Base-by-base conservation (phyloP, 2,329 filamentous ascomycete species). In the Thyridium curvatum region DNA sequence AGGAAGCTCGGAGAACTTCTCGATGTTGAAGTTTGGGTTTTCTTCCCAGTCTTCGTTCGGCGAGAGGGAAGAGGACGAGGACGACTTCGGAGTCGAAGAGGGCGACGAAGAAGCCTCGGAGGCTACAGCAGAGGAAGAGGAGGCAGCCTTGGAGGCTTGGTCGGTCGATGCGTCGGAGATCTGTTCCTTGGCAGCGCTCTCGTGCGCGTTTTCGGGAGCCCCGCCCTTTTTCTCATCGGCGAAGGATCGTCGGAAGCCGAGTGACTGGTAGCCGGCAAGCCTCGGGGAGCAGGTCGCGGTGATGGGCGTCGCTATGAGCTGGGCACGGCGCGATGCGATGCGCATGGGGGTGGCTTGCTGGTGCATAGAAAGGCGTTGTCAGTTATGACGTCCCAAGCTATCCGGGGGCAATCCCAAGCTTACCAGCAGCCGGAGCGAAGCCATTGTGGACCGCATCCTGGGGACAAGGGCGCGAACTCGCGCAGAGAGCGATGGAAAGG, bases 1-100 rank as follows among this genome's bases (percentile, higher is more conserved):
- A 3, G 86, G 86, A 16, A 93, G 71, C 54, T 91, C 74, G 21
- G 81, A 79, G 65, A 91, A 91, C 45, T 79, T 75, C 35, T 78
- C 78, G 51, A 90, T 85, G 45, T 79, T 72, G 44, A 81, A 77
- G 48, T 87, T 74, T 12, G 81, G 77, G 47, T 86, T 78, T 40
- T 86, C 79, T 53, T 93, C 86, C 86, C 86, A 91, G 52, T 82
- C 79, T 13, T 57, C 53, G 7, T 49, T 37, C 5, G 35, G 47
- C 43, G 37, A 46, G 36, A 35, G 46, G 39, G 34, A 41, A 37
- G n/a, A 50, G 38, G 12, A 33, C 12, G 46, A 39, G 8, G 45
- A 45, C 26, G 40, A 28, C 3, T 40, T 31, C 10, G 48, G 45
- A 15, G 44, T 46, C 40, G 52, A 41, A 39, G 54, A 37, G 35